Evolutionary conservation across 2,329 filamentous ascomycete genomes (phyloP), one percentile per base, ranked within the genome.

Genomic region (Nannizzia gypsea): DNA sequence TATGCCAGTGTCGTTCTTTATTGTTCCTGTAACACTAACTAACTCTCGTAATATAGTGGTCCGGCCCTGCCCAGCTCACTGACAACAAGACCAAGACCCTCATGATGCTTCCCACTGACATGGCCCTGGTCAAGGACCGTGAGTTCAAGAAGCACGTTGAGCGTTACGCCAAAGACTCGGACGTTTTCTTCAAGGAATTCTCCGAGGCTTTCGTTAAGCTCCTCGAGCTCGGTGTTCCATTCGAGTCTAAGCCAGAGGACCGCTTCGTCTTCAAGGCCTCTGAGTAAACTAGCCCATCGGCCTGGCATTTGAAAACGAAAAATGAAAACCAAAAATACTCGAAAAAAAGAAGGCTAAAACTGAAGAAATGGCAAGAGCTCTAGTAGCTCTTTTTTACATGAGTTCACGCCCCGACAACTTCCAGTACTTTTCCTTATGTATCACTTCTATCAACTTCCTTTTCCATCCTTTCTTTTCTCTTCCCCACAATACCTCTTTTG

Each of bases 21-120:
- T 22, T 20, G 31, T 34, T 22, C 46, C 22, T 34, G 31, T 17
- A 28, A 11, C 48, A 31, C 24, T 9, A 20, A n/a, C 54, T 62
- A 52, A 62, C 46, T 15, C n/a, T 13, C 38, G 5, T 20, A 50
- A 13, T 34, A 54, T 40, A 67, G 82, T 95, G 90, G 92, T 84
- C 91, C 68, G 92, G 93, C 28, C 90, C 90, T 66, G 85, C 86
- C 76, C 91, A 95, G 82, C 92, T 87, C 72, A 86, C 95, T 77
- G 91, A 97, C 77, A 88, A 88, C 78, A 83, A 80, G 70, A 89
- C 86, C 69, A 91, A 95, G 83, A 81, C 81, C 46, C 78, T 97
- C 68, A 97, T 99, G 93, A 97, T 99, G 92, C 80, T 99, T 74
- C 93, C 93, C 58, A 88, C 90, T 65, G 92, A 99, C 71, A 85